Percentiles rank a stretch among this genome's conserved stretches.
Evolutionary conservation across 805 yeast genomes (phyloP).

Genomic region (Cyberlindnera maritima): DNA sequence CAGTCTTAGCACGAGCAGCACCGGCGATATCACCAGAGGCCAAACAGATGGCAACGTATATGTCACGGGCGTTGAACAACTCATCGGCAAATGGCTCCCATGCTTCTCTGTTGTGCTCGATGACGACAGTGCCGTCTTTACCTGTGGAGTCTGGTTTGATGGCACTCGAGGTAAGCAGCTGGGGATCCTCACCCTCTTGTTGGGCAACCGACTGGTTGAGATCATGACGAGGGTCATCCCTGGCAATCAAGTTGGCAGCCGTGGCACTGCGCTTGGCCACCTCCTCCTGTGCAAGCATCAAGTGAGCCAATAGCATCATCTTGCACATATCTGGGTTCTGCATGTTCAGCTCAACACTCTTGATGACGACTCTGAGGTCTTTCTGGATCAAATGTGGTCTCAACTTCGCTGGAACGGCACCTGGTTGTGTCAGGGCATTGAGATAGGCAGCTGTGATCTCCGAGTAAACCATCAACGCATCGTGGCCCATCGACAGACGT

Average conservation of each 20-base stretch:
- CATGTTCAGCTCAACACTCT: slow-evolving; percentile 56
- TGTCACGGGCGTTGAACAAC: slow-evolving; percentile 72
- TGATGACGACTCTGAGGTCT: slow-evolving; percentile 66
- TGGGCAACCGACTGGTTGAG: background rate
- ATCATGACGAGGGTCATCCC: slow-evolving; percentile 20
- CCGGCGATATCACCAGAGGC: slow-evolving; percentile 63
- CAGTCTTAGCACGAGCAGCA: slow-evolving; percentile 59
- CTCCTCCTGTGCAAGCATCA: slow-evolving; percentile 64
- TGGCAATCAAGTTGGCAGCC: slow-evolving; percentile 31
- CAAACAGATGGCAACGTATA: slow-evolving; percentile 68
- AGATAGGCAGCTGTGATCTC: slow-evolving; percentile 62
- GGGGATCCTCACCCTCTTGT: slow-evolving; percentile 2
- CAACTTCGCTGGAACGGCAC: slow-evolving; percentile 27
- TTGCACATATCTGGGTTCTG: slow-evolving; percentile 47
- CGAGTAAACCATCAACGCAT: slow-evolving; percentile 65
- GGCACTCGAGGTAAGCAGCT: slow-evolving; percentile 3
- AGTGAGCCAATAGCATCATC: slow-evolving; percentile 59
- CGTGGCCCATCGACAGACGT: slow-evolving; percentile 53
- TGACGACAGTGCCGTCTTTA: slow-evolving; percentile 6
- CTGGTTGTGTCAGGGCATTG: slow-evolving; percentile 46
- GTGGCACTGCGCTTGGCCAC: slow-evolving; percentile 42
- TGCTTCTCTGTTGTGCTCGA: slow-evolving; percentile 43
- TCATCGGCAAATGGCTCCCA: slow-evolving; percentile 80
- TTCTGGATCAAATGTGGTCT: slow-evolving; percentile 65
- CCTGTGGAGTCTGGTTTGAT: slow-evolving; percentile 1